Evolutionary conservation across 805 yeast genomes (phyloP).

Genomic region (Nakazawaea siamensis): DNA sequence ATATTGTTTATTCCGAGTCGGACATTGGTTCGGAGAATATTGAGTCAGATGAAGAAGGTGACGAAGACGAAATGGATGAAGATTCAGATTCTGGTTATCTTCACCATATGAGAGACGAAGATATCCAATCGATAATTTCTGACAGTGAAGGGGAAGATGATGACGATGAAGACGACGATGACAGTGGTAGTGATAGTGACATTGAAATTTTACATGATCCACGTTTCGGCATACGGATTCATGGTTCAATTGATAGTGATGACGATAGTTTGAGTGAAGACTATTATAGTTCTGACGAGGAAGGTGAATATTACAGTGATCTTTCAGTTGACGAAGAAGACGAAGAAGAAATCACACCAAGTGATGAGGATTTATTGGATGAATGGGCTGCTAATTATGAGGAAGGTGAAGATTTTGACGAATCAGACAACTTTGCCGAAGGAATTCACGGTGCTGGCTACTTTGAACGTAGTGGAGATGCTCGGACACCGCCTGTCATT

Average conservation of each 20-base stretch:
- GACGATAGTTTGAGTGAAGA: conserved; percentile 14
- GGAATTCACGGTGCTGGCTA: conserved; percentile 26
- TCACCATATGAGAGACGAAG: conserved; percentile 13
- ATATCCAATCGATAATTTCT: conserved; percentile 12
- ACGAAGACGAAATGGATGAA: conserved; percentile 13
- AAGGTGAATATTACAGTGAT: conserved; percentile 12
- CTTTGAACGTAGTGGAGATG: conserved; percentile 16
- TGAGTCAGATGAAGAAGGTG: conserved; percentile 14
- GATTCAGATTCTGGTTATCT: conserved; percentile 7
- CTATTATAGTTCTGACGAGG: conserved; percentile 18
- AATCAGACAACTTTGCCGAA: conserved; percentile 23
- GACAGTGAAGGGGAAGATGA: conserved; percentile 12
- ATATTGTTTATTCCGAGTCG: conserved; percentile 26
- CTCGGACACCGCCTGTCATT: conserved; percentile 21
- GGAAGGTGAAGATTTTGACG: conserved; percentile 21
- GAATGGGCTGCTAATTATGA: conserved; percentile 16
- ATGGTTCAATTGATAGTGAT: conserved; percentile 18
- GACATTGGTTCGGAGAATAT: conserved; percentile 20
- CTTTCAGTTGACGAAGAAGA: conserved; percentile 14
- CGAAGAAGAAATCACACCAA: conserved; percentile 17
- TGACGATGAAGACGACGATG: conserved; percentile 11
- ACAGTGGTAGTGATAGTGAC: conserved; percentile 14
- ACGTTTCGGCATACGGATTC: conserved; percentile 6
- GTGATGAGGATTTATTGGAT: conserved; percentile 15
- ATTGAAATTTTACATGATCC: conserved; percentile 12